Conservation (phyloP, 768 basidiomycete species). For the Chalciporus sphaerocephalus region DNA sequence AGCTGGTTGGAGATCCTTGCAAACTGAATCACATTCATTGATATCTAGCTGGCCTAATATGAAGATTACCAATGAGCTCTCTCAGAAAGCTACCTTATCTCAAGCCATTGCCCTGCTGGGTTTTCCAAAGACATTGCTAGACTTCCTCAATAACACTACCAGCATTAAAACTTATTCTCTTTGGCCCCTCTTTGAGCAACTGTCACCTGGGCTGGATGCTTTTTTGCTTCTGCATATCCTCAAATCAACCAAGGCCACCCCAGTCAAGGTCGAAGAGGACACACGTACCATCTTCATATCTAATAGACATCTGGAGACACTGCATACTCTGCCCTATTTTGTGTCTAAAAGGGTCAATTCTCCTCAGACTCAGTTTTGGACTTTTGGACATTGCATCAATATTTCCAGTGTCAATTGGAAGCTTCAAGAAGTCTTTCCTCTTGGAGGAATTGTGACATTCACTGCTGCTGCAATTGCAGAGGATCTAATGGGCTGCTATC, state of each 20-base stretch:
- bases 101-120: constrained; percentile 34
- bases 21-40: constrained; percentile 7
- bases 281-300: constrained; percentile 62
- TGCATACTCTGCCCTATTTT: constrained; percentile 49
- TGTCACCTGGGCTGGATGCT: constrained; percentile 40
- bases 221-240: constrained; percentile 41
- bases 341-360: constrained; percentile 42
- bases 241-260: constrained; percentile 38
- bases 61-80: neutral
- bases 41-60: neutral
- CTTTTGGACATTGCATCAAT: constrained; percentile 60
- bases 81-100: constrained; percentile 15
- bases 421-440: constrained; percentile 62
- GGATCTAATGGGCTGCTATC: constrained; percentile 45
- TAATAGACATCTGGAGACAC: constrained; percentile 46
- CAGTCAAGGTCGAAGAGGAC: constrained; percentile 37
- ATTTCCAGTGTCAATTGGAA: constrained; percentile 54
- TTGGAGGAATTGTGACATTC: constrained; percentile 72
- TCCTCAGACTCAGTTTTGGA: constrained; percentile 54
- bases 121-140: constrained; percentile 46
- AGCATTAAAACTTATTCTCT: constrained; percentile 42
- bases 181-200: constrained; percentile 38
- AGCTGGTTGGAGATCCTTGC: constrained; percentile 16
- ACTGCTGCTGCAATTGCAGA: constrained; percentile 56
- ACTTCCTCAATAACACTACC: constrained; percentile 39